These are phyloP conservation scores for Rusavskia elegans DNA, from an alignment of 495 filamentous ascomycete genomes.

Conservation along the genomic window DNA sequence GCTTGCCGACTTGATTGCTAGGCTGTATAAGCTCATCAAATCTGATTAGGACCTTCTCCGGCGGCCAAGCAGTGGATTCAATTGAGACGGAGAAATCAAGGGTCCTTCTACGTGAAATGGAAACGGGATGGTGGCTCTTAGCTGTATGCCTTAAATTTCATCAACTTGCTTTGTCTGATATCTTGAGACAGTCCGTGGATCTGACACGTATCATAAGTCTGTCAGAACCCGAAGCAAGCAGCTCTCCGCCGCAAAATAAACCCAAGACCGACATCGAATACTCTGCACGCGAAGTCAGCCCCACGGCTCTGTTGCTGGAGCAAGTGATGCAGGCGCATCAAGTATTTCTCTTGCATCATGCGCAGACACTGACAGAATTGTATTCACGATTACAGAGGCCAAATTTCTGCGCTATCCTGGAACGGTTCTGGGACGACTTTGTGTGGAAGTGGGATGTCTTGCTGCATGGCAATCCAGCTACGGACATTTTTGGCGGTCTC, in stretches of 20 bases:
- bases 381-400: slow-evolving; percentile 42
- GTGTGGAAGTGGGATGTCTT: slow-evolving; percentile 76
- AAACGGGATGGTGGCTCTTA: slow-evolving; percentile 87
- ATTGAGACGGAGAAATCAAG: slow-evolving; percentile 83
- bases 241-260: slow-evolving; percentile 8
- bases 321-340: slow-evolving; percentile 72
- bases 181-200: slow-evolving; percentile 44
- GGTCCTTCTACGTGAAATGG: slow-evolving; percentile 70
- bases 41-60: slow-evolving; percentile 53
- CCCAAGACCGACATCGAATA: slow-evolving; percentile 42
- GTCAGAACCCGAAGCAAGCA: slow-evolving; percentile 12
- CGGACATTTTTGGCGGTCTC: slow-evolving; percentile 63
- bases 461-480: slow-evolving; percentile 72
- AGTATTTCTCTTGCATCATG: slow-evolving; percentile 79
- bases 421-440: slow-evolving; percentile 73
- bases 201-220: slow-evolving; percentile 39
- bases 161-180: slow-evolving; percentile 7
- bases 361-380: slow-evolving; percentile 45
- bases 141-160: slow-evolving; percentile 37
- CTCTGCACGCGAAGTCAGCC: slow-evolving; percentile 75
- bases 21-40: slow-evolving; percentile 1
- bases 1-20: not conserved
- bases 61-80: slow-evolving; percentile 56
- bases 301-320: slow-evolving; percentile 58
- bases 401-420: slow-evolving; percentile 47